These are phyloP conservation scores for Pilatotrama ljubarskyi DNA, from an alignment of 768 basidiomycete genomes.

Conservation along the genomic window DNA sequence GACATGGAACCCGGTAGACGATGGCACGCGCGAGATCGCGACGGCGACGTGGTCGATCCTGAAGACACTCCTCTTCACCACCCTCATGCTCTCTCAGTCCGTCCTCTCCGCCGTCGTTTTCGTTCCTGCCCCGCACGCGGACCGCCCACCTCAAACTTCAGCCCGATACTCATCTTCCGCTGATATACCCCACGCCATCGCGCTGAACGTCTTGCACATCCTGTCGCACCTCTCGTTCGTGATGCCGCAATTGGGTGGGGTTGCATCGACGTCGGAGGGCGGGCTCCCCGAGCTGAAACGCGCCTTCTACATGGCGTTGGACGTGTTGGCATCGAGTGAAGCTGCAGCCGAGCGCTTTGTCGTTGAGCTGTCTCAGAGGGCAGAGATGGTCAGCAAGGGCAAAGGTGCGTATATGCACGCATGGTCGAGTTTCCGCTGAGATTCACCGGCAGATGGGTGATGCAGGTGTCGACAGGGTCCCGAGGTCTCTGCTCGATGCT, in stretches of 20 bases:
- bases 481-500: slow-evolving; percentile 28
- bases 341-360: slow-evolving; percentile 41
- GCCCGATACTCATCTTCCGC: slow-evolving; percentile 5
- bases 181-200: slow-evolving; percentile 46
- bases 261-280: slow-evolving; percentile 50
- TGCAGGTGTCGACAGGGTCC: background rate
- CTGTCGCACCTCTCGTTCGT: slow-evolving; percentile 74
- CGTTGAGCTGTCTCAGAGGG: slow-evolving; percentile 32
- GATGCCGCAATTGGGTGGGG: slow-evolving; percentile 77
- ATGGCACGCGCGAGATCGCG: slow-evolving; percentile 44
- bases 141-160: no score
- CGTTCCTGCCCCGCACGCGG: slow-evolving; percentile 38
- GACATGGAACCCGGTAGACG: slow-evolving; percentile 39
- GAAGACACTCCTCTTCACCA: slow-evolving; percentile 76
- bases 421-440: background rate
- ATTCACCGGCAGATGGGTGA: background rate
- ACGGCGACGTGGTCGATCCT: slow-evolving; percentile 64
- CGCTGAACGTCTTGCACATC: slow-evolving; percentile 53
- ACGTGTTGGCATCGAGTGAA: slow-evolving; percentile 55
- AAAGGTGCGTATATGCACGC: background rate
- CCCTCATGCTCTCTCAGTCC: slow-evolving; percentile 67
- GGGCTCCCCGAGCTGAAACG: slow-evolving; percentile 74
- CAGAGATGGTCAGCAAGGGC: background rate
- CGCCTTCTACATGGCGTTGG: slow-evolving; percentile 75
- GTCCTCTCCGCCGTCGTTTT: slow-evolving; percentile 57